phyloP scores from a whole-genome alignment of 1,139 yeast species.

The Geotrichum armillariae region DNA sequence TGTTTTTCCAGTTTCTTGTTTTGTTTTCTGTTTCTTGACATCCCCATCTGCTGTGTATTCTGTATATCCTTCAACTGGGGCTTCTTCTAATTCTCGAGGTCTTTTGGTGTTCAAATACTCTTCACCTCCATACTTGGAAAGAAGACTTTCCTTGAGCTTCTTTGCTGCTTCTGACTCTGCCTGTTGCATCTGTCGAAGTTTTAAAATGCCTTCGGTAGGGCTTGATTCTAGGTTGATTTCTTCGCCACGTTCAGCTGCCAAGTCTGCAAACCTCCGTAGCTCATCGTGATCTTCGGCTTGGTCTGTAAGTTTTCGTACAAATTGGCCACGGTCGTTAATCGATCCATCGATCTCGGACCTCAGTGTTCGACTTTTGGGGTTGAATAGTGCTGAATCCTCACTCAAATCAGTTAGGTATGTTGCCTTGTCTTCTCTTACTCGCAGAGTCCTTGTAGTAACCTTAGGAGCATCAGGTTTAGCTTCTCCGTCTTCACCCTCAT shows the following conservation, averaged over 20 bases:
- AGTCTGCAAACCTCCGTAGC: slow-evolving; percentile 54
- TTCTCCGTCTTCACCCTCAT: slow-evolving; percentile 4
- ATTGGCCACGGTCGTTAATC: slow-evolving; percentile 52
- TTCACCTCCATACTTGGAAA: slow-evolving; percentile 46
- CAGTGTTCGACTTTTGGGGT: slow-evolving; percentile 58
- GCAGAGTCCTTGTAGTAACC: slow-evolving; percentile 34
- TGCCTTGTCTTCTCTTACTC: slow-evolving; percentile 57
- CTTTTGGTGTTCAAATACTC: slow-evolving; percentile 28
- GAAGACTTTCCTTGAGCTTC: slow-evolving; percentile 37
- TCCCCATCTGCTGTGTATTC: slow-evolving; percentile 33
- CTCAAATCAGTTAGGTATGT: slow-evolving; percentile 47
- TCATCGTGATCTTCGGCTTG: slow-evolving; percentile 53
- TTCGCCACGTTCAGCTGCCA: slow-evolving; percentile 43
- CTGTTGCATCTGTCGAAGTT: slow-evolving; percentile 45
- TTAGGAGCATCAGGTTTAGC: slow-evolving; percentile 1
- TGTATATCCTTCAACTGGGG: slow-evolving; percentile 27
- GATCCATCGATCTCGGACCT: slow-evolving; percentile 46
- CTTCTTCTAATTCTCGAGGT: slow-evolving; percentile 32
- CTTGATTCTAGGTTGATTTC: slow-evolving; percentile 53
- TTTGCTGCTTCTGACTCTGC: slow-evolving; percentile 37
- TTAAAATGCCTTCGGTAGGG: slow-evolving; percentile 57
- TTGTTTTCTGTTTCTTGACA: slow-evolving; percentile 20
- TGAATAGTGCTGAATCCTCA: slow-evolving; percentile 41
- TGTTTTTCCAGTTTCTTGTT: slow-evolving; percentile 12
- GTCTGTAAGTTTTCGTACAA: slow-evolving; percentile 52